Evolutionary conservation across 345 rosid species (phyloP).

Genomic region (Schrenkiella parvula): DNA sequence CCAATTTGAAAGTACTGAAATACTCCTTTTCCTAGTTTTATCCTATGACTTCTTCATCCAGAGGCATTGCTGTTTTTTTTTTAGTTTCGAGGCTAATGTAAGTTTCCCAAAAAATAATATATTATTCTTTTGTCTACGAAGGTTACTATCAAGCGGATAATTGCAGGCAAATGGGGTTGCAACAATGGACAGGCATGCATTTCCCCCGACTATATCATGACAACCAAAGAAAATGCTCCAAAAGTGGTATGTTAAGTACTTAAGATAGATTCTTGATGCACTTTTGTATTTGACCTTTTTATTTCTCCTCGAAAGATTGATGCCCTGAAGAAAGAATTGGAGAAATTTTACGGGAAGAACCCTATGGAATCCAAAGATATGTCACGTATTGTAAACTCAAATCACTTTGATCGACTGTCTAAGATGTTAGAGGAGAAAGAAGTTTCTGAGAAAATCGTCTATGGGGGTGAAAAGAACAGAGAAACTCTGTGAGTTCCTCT

Average conservation of each 20-base stretch:
- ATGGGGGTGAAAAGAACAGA: conserved; percentile 75
- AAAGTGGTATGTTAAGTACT: conserved; percentile 58
- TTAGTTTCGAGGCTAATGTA: background rate
- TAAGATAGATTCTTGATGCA: conserved; percentile 2
- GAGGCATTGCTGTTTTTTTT: background rate
- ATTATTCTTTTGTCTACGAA: conserved; percentile 30
- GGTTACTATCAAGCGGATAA: conserved; percentile 77
- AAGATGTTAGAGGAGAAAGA: conserved; percentile 83
- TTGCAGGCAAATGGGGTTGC: conserved; percentile 86
- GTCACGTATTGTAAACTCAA: conserved; percentile 74
- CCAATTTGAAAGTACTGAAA: conserved; percentile 55
- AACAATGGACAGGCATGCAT: conserved; percentile 94
- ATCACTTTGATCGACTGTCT: conserved; percentile 70
- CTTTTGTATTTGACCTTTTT: conserved; percentile 7
- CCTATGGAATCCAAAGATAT: conserved; percentile 79
- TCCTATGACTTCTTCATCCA: background rate
- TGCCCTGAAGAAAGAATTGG: conserved; percentile 55
- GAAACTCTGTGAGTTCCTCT: conserved; percentile 58
- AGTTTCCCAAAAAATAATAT: background rate
- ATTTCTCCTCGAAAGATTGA: conserved; percentile 49
- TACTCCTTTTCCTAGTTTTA: background rate
- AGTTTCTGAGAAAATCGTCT: conserved; percentile 71
- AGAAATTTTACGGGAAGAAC: conserved; percentile 67
- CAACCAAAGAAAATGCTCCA: conserved; percentile 64
- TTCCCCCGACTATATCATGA: conserved; percentile 79